These are phyloP conservation scores for Voacanga thouarsii DNA, from an alignment of 257 asterid genomes.

Conservation along the genomic window DNA sequence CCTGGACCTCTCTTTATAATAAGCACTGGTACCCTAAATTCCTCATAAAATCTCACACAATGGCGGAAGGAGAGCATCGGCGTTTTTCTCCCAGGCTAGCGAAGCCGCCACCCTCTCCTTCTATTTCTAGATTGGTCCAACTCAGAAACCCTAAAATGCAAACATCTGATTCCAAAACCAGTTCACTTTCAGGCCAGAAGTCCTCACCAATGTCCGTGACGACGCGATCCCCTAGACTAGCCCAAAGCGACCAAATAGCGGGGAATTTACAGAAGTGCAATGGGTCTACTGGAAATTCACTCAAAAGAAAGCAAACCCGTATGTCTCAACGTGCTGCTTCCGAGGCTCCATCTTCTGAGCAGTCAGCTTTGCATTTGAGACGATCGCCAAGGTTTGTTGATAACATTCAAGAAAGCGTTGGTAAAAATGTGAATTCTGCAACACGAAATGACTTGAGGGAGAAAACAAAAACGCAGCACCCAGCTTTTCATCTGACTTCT, in stretches of 20 bases:
- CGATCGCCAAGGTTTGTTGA: neutral
- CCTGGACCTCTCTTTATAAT: neutral
- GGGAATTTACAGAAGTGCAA: neutral
- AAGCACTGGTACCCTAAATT: neutral
- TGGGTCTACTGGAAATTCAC: neutral
- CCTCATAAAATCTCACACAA: constrained; percentile 1
- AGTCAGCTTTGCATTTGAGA: neutral
- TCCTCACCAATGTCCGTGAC: neutral
- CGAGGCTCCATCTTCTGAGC: neutral
- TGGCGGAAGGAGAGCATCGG: neutral
- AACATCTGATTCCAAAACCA: neutral
- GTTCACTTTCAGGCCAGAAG: neutral
- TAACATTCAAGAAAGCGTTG: neutral
- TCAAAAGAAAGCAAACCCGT: neutral
- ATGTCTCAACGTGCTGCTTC: neutral
- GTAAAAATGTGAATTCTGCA: neutral
- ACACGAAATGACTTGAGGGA: neutral
- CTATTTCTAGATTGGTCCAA: neutral
- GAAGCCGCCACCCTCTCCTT: neutral
- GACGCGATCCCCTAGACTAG: neutral
- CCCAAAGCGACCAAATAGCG: neutral
- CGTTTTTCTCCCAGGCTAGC: neutral
- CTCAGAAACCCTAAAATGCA: neutral
- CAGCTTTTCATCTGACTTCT: neutral
- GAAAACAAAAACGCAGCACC: neutral